These are phyloP conservation scores for Pichia exigua DNA, from an alignment of 805 yeast species.

Conservation along the genomic window DNA sequence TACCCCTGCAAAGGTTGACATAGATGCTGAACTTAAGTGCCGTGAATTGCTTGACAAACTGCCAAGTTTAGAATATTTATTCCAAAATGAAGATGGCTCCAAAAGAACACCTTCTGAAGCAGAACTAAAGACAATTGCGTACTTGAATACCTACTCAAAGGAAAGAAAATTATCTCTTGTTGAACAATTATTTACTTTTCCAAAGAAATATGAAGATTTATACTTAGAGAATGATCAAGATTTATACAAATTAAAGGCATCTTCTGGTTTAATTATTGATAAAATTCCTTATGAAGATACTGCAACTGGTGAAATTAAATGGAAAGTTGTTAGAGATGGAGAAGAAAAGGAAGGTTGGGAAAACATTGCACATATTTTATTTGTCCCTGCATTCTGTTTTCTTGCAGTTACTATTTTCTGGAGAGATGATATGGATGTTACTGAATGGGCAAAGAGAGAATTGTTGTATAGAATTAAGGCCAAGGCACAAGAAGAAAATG, in stretches of 20 bases:
- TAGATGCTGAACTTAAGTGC: constrained; percentile 46
- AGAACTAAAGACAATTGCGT: constrained; percentile 68
- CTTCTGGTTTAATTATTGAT: constrained; percentile 63
- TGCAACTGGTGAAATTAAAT: constrained; percentile 66
- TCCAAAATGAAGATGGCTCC: constrained; percentile 69
- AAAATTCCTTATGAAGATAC: constrained; percentile 80
- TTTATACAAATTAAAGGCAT: constrained; percentile 47
- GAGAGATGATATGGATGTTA: constrained; percentile 41
- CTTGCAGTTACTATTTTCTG: constrained; percentile 45
- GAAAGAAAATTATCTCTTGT: constrained; percentile 44
- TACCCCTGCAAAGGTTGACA: constrained; percentile 9
- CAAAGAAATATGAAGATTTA: constrained; percentile 43
- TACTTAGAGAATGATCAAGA: constrained; percentile 55
- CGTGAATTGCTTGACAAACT: constrained; percentile 52
- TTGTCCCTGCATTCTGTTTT: constrained; percentile 61
- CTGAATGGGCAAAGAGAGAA: constrained; percentile 81
- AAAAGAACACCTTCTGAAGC: constrained; percentile 60
- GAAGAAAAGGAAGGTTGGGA: constrained; percentile 85
- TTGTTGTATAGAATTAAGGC: constrained; percentile 70
- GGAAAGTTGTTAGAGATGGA: constrained; percentile 65
- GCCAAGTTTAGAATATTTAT: constrained; percentile 58
- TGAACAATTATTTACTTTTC: constrained; percentile 38
- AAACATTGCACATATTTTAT: constrained; percentile 57
- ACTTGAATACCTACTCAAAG: constrained; percentile 52
- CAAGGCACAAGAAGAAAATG: constrained; percentile 49